These are phyloP conservation scores for Daldinia bambusicola DNA, from an alignment of 495 filamentous ascomycete genomes.

Conservation along the genomic window DNA sequence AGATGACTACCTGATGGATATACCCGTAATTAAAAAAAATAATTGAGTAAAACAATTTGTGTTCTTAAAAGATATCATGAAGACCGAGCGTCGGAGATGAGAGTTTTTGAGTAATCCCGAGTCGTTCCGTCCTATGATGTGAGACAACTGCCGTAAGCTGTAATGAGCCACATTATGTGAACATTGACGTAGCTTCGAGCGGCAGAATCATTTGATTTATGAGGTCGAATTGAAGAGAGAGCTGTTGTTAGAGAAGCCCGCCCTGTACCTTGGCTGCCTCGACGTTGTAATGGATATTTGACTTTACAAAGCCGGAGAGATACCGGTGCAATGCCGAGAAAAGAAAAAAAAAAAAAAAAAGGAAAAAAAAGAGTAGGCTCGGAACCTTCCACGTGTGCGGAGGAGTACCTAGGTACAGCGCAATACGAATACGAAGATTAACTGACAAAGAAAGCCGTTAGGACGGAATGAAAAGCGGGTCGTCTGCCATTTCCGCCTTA, in stretches of 20 bases:
- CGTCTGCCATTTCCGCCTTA: conserved; percentile 30
- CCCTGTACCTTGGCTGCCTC: conserved; percentile 18
- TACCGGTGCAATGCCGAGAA: neutral
- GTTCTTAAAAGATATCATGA: neutral
- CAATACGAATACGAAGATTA: conserved; percentile 41
- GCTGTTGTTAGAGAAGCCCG: conserved; percentile 11
- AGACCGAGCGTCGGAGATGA: neutral
- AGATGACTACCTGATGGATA: conserved; percentile 6
- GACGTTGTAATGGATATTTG: neutral
- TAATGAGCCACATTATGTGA: conserved; percentile 6
- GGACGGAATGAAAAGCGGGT: conserved; percentile 39
- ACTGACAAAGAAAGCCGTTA: neutral
- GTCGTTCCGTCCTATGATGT: neutral
- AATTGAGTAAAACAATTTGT: neutral
- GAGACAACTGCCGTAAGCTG: conserved; percentile 20
- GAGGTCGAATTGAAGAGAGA: conserved; percentile 22
- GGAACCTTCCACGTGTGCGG: neutral
- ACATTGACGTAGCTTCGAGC: neutral
- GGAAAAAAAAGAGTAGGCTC: no score
- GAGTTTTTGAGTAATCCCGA: neutral
- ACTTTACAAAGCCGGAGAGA: neutral
- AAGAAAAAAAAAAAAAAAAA: neutral
- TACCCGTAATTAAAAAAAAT: conserved; percentile 2
- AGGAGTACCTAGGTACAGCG: neutral
- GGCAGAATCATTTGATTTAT: conserved; percentile 19